Evolutionary conservation across 2,329 filamentous ascomycete species (phyloP).

Genomic region (Phaeophleospora eucalypticola): DNA sequence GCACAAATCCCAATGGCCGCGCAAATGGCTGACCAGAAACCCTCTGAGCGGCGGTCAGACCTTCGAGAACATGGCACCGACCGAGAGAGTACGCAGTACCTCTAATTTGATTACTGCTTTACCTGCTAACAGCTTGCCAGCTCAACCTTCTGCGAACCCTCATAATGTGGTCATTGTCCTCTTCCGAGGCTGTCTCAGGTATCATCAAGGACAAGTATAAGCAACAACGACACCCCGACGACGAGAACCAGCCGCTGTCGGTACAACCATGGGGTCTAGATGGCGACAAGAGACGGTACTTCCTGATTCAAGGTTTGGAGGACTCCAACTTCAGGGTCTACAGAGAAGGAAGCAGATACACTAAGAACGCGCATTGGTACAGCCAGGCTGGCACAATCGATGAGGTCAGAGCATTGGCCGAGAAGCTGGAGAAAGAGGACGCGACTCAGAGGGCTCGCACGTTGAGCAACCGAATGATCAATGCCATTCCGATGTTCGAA

Average conservation of each 20-base stretch:
- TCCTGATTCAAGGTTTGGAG: constrained; percentile 86
- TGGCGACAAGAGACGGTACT: constrained; percentile 88
- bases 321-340: constrained; percentile 94
- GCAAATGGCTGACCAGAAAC: constrained; percentile 75
- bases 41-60: constrained; percentile 75
- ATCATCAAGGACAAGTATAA: constrained; percentile 88
- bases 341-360: constrained; percentile 80
- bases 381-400: constrained; percentile 88
- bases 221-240: constrained; percentile 72
- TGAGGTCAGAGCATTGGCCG: constrained; percentile 69
- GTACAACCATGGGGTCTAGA: constrained; percentile 89
- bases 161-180: constrained; percentile 82
- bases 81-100: constrained; percentile 63
- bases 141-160: constrained; percentile 78
- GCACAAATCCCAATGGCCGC: constrained; percentile 84
- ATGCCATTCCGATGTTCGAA: constrained; percentile 84
- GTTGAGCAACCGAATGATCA: constrained; percentile 70
- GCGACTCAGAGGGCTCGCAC: constrained; percentile 75
- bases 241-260: constrained; percentile 78
- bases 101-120: neutral
- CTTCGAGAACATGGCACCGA: constrained; percentile 77
- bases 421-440: constrained; percentile 72
- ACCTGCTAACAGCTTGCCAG: constrained; percentile 47
- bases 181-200: constrained; percentile 75
- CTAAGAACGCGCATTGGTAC: constrained; percentile 75